Evolutionary conservation across 441 rosid species (phyloP), one percentile per base, ranked within the genome.

Genomic region (Mallotus repandus): DNA sequence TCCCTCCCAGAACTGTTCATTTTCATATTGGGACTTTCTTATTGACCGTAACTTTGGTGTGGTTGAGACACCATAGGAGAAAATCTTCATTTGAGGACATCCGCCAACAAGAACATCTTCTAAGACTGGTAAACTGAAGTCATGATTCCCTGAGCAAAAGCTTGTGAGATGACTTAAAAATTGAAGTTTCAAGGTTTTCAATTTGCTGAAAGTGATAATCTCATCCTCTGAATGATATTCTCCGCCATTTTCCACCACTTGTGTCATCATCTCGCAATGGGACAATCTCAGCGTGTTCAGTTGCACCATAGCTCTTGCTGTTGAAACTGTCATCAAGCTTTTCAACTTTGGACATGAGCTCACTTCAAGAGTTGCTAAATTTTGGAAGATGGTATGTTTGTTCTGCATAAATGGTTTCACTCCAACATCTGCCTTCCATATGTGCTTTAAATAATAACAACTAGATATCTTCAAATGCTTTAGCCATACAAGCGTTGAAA

Each of bases 41-140:
- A 78, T 14, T 22, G 13, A 29, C 32, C 46, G n/a, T 22, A 78
- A 22, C 70, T 22, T 78, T 43, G 81, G 75, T 16, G 75, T 32
- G 25, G 9, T 45, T 21, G 21, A 14, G n/a, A 14, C 25, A 19
- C 78, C 65, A 21, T 0, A 25, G 22, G 59, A 78, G 61, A 78
- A 74, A 16, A n/a, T 8, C 63, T 6, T 7, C 63, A 78, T 57
- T 19, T 57, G 41, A 19, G 67, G 74, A 41, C 77, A 73, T 1
- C 38, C 0, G 9, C 8, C 12, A 10, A 73, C 57, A 2, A 16
- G 15, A 10, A 64, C 55, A 7, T 45, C n/a, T 50, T 61, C 56
- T 55, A 75, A 75, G 7, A 55, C 21, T 15, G 78, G 55, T 38
- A 73, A 73, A 3, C 1, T 57, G 38, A 73, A 22, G 41, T 9